Percentiles rank a stretch among this genome's conserved stretches.
phyloP scores from a whole-genome alignment of 2,329 filamentous ascomycete species.

The Fonsecaea pedrosoi region DNA sequence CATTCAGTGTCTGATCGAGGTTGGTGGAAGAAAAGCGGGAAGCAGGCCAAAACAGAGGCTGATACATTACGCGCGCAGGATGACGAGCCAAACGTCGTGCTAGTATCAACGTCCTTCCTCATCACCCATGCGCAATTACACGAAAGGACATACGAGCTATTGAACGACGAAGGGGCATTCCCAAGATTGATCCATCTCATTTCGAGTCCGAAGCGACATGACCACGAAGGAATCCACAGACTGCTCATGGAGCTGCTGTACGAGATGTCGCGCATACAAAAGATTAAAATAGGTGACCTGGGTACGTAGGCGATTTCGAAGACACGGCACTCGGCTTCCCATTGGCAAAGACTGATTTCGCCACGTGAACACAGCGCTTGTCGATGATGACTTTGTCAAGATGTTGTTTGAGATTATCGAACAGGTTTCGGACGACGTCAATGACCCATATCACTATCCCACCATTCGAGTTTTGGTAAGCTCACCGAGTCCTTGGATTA shows the following conservation, averaged over 20 bases:
- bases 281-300: conserved; percentile 77
- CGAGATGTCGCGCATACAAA: conserved; percentile 94
- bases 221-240: conserved; percentile 76
- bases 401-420: conserved; percentile 89
- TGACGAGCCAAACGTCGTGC: conserved; percentile 79
- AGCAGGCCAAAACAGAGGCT: conserved; percentile 14
- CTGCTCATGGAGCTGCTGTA: conserved; percentile 87
- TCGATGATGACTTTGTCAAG: conserved; percentile 79
- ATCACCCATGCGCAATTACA: conserved; percentile 83
- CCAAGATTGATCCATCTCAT: conserved; percentile 82
- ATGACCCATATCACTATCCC: conserved; percentile 94
- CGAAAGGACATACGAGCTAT: conserved; percentile 80
- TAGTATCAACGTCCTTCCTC: conserved; percentile 81
- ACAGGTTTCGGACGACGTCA: conserved; percentile 80
- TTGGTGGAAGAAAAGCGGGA: conserved; percentile 43
- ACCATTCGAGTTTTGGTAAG: conserved; percentile 89
- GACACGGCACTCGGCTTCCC: not conserved
- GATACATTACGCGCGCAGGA: conserved; percentile 64
- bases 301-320: conserved; percentile 52
- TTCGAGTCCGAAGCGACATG: conserved; percentile 64
- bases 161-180: conserved; percentile 87
- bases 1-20: conserved; percentile 82
- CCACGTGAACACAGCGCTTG: conserved; percentile 51
- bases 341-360: conserved; percentile 2
- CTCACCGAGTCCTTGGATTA: conserved; percentile 32